Evolutionary conservation across 1,284 basidiomycete genomes (phyloP), one percentile per base, ranked within the genome.

Genomic region (Fistulinella cinereoalba): DNA sequence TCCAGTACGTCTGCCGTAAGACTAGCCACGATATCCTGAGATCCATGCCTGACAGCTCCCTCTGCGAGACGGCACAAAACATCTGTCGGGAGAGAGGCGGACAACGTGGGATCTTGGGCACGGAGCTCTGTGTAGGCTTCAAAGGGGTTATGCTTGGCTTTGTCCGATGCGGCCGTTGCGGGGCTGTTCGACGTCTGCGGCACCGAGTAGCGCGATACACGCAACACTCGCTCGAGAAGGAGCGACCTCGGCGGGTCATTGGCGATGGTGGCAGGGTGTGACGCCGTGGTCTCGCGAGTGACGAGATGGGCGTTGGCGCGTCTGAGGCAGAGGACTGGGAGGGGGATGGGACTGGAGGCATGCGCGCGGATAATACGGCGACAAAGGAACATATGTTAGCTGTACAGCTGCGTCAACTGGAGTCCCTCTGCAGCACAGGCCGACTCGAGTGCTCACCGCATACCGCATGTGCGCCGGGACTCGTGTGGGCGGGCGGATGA

Each of bases 321-420:
- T 47, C 43, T 58, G 41, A 43, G 41, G 65, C 45, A n/a, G 54
- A 32, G 59, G 52, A 27, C 61, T 64, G 28, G 57, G 43, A 43
- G 58, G 66, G 34, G 51, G 58, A 43, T 53, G 54, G 28, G 43
- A 48, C 60, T 65, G 49, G 60, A 54, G 54, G 65, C 55, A 61
- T 66, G 65, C 60, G 66, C 65, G 69, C 61, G 66, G 53, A 65
- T 61, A 52, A 74, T 62, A 64, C 67, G 72, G 64, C 74, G 77
- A 70, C 77, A 77, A 74, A 74, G 67, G 64, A 71, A 79, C 76
- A 80, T 80, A 77, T 71, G 76, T 79, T 71, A 80, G 66, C 76
- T 79, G 48, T 12, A 45, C 32, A 15, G 12, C 23, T 34, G 13
- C 21, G 37, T 57, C 19, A 49, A 21, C n/a, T 27, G 13, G 2